These are phyloP conservation scores for Calonectria pseudoturangicola DNA, from an alignment of 2,329 filamentous ascomycete species.

Conservation along the genomic window DNA sequence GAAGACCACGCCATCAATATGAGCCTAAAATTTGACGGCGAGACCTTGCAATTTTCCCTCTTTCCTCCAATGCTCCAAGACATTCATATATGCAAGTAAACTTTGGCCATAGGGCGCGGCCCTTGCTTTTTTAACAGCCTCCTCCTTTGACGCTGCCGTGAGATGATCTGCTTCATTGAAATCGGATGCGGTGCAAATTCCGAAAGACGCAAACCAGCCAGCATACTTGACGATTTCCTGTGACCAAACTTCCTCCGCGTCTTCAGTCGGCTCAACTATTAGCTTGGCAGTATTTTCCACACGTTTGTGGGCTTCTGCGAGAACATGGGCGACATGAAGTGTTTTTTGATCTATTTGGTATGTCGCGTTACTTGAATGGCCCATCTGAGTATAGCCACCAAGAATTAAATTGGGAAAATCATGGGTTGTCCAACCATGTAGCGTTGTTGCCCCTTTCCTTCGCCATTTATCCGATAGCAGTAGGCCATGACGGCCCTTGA, in stretches of 20 bases:
- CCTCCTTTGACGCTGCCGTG: not conserved
- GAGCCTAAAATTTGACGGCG: not conserved
- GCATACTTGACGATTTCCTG: constrained; percentile 1
- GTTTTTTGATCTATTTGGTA: constrained; percentile 4
- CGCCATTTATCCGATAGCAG: not conserved
- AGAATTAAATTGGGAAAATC: constrained; percentile 1
- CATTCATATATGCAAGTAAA: not conserved
- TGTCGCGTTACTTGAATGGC: not conserved
- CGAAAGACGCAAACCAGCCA: not conserved
- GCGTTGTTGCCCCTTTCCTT: not conserved
- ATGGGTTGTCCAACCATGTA: constrained; percentile 3
- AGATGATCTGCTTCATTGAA: not conserved
- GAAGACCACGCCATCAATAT: too few species aligned
- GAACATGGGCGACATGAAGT: not conserved
- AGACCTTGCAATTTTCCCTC: not conserved
- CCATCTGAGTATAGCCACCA: constrained; percentile 3
- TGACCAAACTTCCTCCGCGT: constrained; percentile 5
- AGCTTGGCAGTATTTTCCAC: not conserved
- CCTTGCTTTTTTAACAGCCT: not conserved
- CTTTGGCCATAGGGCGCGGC: not conserved
- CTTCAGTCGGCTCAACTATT: not conserved
- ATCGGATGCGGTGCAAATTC: not conserved
- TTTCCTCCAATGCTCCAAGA: not conserved
- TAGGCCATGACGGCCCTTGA: not conserved
- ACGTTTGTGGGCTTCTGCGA: not conserved